A percentile compares a stretch with the other conserved stretches of the same genome.
phyloP scores from a whole-genome alignment of 768 basidiomycete genomes.

The Tylopilus subfusipes region DNA sequence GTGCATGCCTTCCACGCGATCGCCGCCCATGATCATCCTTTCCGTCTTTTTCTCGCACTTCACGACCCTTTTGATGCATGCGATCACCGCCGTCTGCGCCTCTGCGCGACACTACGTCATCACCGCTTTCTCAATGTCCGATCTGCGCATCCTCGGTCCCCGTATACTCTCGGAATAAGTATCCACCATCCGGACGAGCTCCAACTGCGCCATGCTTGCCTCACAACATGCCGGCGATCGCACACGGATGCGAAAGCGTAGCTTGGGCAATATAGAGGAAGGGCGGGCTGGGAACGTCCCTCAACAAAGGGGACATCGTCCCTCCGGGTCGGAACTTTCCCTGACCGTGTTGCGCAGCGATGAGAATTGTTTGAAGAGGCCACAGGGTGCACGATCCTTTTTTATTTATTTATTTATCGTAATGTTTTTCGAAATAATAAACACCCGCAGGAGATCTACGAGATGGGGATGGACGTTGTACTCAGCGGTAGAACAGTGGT shows the following conservation, averaged over 20 bases:
- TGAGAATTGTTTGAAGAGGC: constrained; percentile 27
- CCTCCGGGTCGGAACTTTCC: constrained; percentile 21
- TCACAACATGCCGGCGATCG: constrained; percentile 36
- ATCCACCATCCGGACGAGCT: constrained; percentile 46
- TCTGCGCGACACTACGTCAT: constrained; percentile 5
- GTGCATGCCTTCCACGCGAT: constrained; percentile 37
- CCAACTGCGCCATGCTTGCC: constrained; percentile 24
- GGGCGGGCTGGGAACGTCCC: constrained; percentile 37
- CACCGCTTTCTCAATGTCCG: constrained; percentile 43
- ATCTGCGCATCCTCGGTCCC: constrained; percentile 49
- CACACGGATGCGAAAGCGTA: constrained; percentile 41
- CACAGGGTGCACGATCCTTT: constrained; percentile 25
- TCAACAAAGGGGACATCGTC: constrained; percentile 29
- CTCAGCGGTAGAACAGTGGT: constrained; percentile 58
- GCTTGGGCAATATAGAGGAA: constrained; percentile 50
- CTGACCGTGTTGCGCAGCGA: constrained; percentile 44
- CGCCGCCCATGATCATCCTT: constrained; percentile 52
- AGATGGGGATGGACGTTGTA: constrained; percentile 2
- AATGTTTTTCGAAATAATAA: neutral
- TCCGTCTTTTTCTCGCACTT: constrained; percentile 51
- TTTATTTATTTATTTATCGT: neutral
- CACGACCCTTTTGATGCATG: constrained; percentile 39
- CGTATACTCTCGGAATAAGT: constrained; percentile 56
- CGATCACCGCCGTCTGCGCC: constrained; percentile 20
- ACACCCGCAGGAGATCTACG: neutral